Conservation (phyloP, 1,139 yeast genomes). For the Casaregolazyma suthepensis region DNA sequence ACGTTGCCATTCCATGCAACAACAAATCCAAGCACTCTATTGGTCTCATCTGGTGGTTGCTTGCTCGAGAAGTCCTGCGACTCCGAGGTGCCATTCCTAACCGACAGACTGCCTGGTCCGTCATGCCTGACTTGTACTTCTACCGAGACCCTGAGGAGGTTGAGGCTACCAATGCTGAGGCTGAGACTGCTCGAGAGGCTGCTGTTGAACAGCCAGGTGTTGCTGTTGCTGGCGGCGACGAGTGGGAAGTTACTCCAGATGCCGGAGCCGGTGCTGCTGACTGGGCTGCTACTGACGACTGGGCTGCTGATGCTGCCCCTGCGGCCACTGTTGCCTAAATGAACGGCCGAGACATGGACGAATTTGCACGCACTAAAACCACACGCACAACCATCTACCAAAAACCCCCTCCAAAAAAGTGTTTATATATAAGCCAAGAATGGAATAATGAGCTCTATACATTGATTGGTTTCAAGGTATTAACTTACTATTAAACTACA, state of each 20-base stretch:
- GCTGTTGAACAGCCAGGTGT: constrained; percentile 54
- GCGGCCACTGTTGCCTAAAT: constrained; percentile 26
- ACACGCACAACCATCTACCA: constrained; percentile 3
- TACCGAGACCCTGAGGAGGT: constrained; percentile 99
- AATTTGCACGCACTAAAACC: constrained; percentile 1
- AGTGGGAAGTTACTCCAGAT: constrained; percentile 72
- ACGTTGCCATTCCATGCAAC: constrained; percentile 99
- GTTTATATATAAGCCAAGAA: constrained; percentile 8
- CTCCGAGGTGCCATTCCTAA: constrained; percentile 96
- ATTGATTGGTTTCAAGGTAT: background rate
- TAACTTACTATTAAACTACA: background rate
- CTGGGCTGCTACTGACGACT: constrained; percentile 52
- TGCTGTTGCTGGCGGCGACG: constrained; percentile 54
- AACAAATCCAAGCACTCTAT: constrained; percentile 99
- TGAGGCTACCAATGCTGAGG: constrained; percentile 65
- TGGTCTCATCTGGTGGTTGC: constrained; percentile 99
- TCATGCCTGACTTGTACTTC: constrained; percentile 99
- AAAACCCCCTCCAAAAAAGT: constrained; percentile 9
- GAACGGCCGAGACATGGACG: background rate
- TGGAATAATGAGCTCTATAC: background rate
- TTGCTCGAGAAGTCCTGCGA: constrained; percentile 99
- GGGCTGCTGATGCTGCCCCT: constrained; percentile 63
- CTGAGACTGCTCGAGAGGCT: constrained; percentile 59
- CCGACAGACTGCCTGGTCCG: constrained; percentile 97
- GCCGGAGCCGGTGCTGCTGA: constrained; percentile 48